Evolutionary conservation across 495 filamentous ascomycete species (phyloP), one percentile per base, ranked within the genome.

Genomic region (Polyplosphaeria fusca): DNA sequence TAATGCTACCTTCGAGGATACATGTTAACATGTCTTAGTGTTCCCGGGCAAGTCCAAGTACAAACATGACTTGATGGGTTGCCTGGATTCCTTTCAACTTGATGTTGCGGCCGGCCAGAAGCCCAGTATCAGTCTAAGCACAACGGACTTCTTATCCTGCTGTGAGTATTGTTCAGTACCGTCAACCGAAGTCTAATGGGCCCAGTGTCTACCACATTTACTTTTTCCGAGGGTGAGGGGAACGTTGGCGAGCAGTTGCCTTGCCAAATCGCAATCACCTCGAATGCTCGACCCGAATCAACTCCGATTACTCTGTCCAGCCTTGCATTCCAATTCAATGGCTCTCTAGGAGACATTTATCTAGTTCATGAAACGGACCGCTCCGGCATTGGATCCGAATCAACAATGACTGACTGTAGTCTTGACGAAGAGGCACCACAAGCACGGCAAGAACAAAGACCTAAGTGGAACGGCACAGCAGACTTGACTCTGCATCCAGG

Each of bases 181-280:
- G 13, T 35, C 39, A n/a, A 16, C 16, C 9, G 45, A 3, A 28
- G 27, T 51, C n/a, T 42, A 58, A 50, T 47, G 45, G 16, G 18
- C 47, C 3, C 51, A 85, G 74, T 96, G 19, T 79, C 80, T 5
- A 75, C 85, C 2, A 81, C 83, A 7, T 89, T 91, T 65, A 74
- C 85, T 0, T 97, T 97, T 67, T 78, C 79, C 60, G 76, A 78
- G 35, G 71, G 79, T 1, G 85, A 91, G 68, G 89, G 87, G 9
- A 87, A 94, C 63, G 93, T 94, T 32, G 91, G 91, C 16, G 88
- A 96, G 59, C 76, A 77, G 43, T 73, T 89, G 51, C 73, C 73
- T 20, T 82, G 80, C n/a, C 91, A 97, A 63, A 75, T 96, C 22
- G 69, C 77, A 22, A 74, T 97, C 24, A 77, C 73, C 14, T 96